Evolutionary conservation across 305 asterid species (phyloP).

Genomic region (Fraxinus nigra): DNA sequence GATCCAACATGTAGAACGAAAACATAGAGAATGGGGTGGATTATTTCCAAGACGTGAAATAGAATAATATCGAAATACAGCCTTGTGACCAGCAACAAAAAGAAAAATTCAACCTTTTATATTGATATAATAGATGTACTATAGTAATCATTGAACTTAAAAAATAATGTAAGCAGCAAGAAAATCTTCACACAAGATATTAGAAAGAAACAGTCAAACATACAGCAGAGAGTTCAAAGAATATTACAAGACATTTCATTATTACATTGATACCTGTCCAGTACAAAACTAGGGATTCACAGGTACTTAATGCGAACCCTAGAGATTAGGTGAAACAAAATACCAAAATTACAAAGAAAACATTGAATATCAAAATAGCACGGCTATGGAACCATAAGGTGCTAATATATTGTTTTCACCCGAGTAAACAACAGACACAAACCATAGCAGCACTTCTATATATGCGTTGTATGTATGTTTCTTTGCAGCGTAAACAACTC

Average conservation of each 20-base stretch:
- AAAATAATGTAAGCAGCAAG: background rate
- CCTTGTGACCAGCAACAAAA: background rate
- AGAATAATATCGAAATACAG: background rate
- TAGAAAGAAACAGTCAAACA: background rate
- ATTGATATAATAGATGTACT: background rate
- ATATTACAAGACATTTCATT: background rate
- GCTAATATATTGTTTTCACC: background rate
- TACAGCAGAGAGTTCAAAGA: background rate
- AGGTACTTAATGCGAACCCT: background rate
- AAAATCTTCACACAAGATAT: background rate
- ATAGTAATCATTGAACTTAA: background rate
- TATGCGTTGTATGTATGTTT: constrained; percentile 3
- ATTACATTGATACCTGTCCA: background rate
- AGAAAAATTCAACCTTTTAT: background rate
- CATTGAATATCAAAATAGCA: background rate
- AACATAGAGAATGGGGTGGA: background rate
- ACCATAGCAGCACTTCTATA: constrained; percentile 5
- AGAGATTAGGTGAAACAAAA: background rate
- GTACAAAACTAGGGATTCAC: background rate
- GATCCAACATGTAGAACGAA: background rate
- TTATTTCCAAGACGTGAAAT: background rate
- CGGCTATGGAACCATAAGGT: background rate
- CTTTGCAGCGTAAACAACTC: constrained; percentile 12
- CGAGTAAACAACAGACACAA: background rate
- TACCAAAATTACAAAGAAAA: background rate